Conservation (phyloP, 2,329 filamentous ascomycete genomes). For the Diaporthe citrichinensis region DNA sequence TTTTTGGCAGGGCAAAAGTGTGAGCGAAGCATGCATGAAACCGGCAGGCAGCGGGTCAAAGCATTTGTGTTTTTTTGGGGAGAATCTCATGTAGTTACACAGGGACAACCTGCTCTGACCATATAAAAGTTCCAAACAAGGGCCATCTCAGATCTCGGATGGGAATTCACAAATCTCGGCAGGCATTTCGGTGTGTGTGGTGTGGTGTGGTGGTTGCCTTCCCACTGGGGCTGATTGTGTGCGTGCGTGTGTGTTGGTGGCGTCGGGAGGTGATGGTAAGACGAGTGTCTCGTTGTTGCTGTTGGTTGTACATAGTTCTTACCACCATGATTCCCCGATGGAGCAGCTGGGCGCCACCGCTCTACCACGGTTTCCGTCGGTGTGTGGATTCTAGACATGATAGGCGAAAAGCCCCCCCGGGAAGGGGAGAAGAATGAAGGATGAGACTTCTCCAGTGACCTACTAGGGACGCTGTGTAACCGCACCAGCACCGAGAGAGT, state of each 20-base stretch:
- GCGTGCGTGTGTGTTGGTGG: not conserved
- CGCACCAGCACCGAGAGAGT: slow-evolving; percentile 12
- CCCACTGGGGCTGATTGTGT: not conserved
- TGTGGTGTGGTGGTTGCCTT: not conserved
- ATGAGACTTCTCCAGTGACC: slow-evolving; percentile 40
- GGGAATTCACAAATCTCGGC: slow-evolving; percentile 15
- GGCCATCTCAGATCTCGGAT: slow-evolving; percentile 24
- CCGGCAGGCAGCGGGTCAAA: slow-evolving; percentile 32
- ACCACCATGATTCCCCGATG: slow-evolving; percentile 19
- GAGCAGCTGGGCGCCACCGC: not conserved
- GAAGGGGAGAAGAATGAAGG: not conserved
- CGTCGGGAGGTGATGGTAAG: not conserved
- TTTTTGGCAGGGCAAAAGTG: slow-evolving; percentile 22
- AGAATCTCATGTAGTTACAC: slow-evolving; percentile 8
- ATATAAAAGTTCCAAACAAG: slow-evolving; percentile 19
- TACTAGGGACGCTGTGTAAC: slow-evolving; percentile 40
- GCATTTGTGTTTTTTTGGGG: slow-evolving; percentile 8
- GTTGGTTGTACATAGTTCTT: slow-evolving; percentile 40
- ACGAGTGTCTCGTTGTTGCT: slow-evolving; percentile 18
- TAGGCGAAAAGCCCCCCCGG: slow-evolving; percentile 23
- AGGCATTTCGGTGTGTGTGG: slow-evolving; percentile 9
- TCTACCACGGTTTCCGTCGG: slow-evolving; percentile 14
- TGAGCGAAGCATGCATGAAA: slow-evolving; percentile 36
- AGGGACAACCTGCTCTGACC: not conserved
- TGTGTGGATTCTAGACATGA: slow-evolving; percentile 23